A percentile compares a stretch with the other conserved stretches of the same genome.
Evolutionary conservation across 768 basidiomycete genomes (phyloP).

Genomic region (Agrocybe pediades): DNA sequence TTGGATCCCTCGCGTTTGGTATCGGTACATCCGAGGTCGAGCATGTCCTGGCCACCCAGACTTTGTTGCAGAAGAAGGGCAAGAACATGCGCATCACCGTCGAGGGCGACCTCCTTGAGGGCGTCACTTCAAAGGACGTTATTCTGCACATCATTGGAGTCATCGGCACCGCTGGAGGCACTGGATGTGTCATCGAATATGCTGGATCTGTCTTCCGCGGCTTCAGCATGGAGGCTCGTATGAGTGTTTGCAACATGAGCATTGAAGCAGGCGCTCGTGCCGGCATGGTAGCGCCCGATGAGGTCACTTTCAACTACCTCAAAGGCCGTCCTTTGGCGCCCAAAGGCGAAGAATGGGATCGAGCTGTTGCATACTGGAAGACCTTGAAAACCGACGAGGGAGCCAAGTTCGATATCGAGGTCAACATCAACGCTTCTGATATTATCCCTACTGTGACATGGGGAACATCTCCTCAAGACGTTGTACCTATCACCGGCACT

Average conservation of each 20-base stretch:
- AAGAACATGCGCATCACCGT: slow-evolving; percentile 94
- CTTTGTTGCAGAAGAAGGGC: slow-evolving; percentile 80
- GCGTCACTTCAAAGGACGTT: slow-evolving; percentile 89
- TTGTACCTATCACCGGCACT: slow-evolving; percentile 76
- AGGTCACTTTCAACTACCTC: slow-evolving; percentile 84
- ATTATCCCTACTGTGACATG: slow-evolving; percentile 91
- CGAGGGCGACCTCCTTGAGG: slow-evolving; percentile 77
- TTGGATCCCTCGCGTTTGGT: slow-evolving; percentile 90
- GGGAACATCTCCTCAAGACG: slow-evolving; percentile 93
- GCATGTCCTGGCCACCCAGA: slow-evolving; percentile 92
- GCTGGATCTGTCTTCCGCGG: slow-evolving; percentile 85
- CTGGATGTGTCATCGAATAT: slow-evolving; percentile 90
- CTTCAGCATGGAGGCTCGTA: slow-evolving; percentile 89
- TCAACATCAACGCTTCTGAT: slow-evolving; percentile 79
- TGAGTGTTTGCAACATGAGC: slow-evolving; percentile 94
- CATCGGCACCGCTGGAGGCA: slow-evolving; percentile 94
- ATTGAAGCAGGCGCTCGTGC: slow-evolving; percentile 93
- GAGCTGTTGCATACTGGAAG: slow-evolving; percentile 84
- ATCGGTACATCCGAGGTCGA: slow-evolving; percentile 95
- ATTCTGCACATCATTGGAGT: slow-evolving; percentile 88
- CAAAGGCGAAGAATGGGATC: slow-evolving; percentile 84
- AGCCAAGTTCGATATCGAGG: slow-evolving; percentile 82
- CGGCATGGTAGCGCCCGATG: slow-evolving; percentile 91
- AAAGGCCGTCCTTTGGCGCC: slow-evolving; percentile 80
- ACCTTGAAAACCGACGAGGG: slow-evolving; percentile 78